These are phyloP conservation scores for Thraustochytrium sp. DNA, from an alignment of 352 stramenopile genomes.

Conservation along the genomic window DNA sequence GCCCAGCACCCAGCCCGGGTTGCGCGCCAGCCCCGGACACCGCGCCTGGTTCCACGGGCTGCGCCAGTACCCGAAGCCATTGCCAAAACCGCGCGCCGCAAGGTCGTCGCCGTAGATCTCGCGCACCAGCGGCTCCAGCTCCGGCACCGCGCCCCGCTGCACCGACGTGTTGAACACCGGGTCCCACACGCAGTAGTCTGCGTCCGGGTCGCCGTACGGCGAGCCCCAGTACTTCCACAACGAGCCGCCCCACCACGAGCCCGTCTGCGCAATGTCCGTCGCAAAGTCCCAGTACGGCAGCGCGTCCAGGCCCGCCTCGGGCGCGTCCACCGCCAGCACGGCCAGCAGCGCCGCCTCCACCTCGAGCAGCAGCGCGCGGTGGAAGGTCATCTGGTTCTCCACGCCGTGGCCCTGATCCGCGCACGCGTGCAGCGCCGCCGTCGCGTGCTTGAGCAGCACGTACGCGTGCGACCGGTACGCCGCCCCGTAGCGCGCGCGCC, in stretches of 20 bases:
- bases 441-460: slow-evolving; percentile 42
- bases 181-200: slow-evolving; percentile 28
- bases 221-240: slow-evolving; percentile 46
- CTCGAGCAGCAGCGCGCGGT: slow-evolving; percentile 41
- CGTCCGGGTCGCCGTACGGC: slow-evolving; percentile 42
- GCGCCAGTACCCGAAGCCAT: slow-evolving; percentile 28
- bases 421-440: slow-evolving; percentile 21
- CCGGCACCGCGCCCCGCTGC: neutral
- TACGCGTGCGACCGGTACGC: slow-evolving; percentile 39
- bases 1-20: slow-evolving; percentile 33
- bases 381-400: slow-evolving; percentile 39
- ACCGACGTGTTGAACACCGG: slow-evolving; percentile 35
- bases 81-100: neutral
- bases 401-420: slow-evolving; percentile 34
- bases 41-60: slow-evolving; percentile 8
- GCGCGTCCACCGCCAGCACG: neutral
- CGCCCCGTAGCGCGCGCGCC: neutral
- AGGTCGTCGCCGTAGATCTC: slow-evolving; percentile 11
- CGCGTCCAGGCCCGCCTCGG: neutral
- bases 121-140: neutral
- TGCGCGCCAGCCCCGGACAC: slow-evolving; percentile 6
- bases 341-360: slow-evolving; percentile 36
- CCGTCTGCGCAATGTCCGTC: neutral
- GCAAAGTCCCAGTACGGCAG: slow-evolving; percentile 44
- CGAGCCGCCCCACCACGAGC: neutral